These are phyloP conservation scores for Russula griseocarnosa DNA, from an alignment of 768 basidiomycete species.

Conservation along the genomic window DNA sequence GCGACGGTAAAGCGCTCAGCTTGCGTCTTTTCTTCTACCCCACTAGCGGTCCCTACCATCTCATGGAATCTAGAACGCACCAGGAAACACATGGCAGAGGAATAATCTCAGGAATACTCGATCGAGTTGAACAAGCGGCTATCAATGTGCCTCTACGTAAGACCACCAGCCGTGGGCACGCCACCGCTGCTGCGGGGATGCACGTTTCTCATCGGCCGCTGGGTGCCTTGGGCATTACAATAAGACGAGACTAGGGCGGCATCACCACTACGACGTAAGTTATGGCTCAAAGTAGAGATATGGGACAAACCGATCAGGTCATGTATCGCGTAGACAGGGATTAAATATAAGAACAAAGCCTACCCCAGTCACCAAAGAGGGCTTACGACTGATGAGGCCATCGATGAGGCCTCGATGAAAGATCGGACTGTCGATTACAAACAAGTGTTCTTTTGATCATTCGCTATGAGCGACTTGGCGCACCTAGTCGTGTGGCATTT, in stretches of 20 bases:
- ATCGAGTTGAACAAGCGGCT: background rate
- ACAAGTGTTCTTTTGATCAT: background rate
- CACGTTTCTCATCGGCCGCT: background rate
- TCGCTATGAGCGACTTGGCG: background rate
- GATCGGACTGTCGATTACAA: background rate
- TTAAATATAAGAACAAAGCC: background rate
- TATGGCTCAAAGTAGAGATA: background rate
- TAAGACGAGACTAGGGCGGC: background rate
- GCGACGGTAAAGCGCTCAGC: background rate
- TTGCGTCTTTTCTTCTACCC: too few relatives aligned
- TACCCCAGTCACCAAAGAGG: too few relatives aligned
- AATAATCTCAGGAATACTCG: background rate
- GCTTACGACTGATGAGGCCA: too few relatives aligned
- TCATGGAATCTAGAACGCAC: background rate
- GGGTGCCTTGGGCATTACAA: background rate
- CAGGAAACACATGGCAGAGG: background rate
- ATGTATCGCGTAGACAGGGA: background rate
- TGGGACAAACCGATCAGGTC: background rate
- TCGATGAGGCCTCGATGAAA: background rate
- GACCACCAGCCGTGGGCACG: background rate
- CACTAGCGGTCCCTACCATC: background rate
- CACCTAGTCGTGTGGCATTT: background rate
- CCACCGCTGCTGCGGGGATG: background rate
- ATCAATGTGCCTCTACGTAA: slow-evolving; percentile 1
- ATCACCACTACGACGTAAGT: background rate